Percentiles rank a stretch among this genome's conserved stretches.
phyloP scores from a whole-genome alignment of 768 basidiomycete species.

The Russula sp. region DNA sequence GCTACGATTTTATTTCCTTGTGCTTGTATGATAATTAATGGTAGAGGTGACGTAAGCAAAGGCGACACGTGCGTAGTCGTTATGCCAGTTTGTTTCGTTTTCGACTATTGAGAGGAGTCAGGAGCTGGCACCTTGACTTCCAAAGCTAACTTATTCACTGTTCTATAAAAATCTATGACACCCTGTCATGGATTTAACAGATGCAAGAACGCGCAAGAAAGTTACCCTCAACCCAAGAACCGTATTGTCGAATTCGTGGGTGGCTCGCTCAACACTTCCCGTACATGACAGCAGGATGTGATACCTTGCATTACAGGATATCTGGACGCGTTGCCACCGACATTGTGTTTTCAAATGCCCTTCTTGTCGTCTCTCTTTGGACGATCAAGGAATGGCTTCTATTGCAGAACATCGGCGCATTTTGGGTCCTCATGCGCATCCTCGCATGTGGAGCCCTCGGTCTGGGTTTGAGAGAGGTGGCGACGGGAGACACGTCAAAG shows the following conservation, averaged over 20 bases:
- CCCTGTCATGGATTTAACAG: constrained; percentile 26
- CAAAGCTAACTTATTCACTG: neutral
- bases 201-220: constrained; percentile 33
- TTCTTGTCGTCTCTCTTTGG: constrained; percentile 56
- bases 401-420: constrained; percentile 57
- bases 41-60: constrained; percentile 5
- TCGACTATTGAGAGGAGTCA: neutral
- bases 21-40: too few relatives aligned
- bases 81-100: neutral
- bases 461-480: constrained; percentile 51
- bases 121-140: neutral
- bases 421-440: constrained; percentile 71
- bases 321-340: constrained; percentile 24
- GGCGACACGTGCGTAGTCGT: neutral
- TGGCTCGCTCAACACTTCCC: neutral
- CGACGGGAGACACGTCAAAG: constrained; percentile 46
- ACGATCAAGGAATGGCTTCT: constrained; percentile 62
- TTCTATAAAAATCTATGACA: constrained; percentile 1
- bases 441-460: constrained; percentile 67
- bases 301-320: neutral
- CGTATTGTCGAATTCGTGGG: constrained; percentile 24
- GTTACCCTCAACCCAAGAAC: constrained; percentile 27
- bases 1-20: too few relatives aligned
- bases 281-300: neutral
- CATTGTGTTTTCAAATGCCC: constrained; percentile 51